Percentiles rank a stretch among this genome's conserved stretches.
phyloP scores from a whole-genome alignment of 2,329 filamentous ascomycete species.

The Fusarium hainanense region DNA sequence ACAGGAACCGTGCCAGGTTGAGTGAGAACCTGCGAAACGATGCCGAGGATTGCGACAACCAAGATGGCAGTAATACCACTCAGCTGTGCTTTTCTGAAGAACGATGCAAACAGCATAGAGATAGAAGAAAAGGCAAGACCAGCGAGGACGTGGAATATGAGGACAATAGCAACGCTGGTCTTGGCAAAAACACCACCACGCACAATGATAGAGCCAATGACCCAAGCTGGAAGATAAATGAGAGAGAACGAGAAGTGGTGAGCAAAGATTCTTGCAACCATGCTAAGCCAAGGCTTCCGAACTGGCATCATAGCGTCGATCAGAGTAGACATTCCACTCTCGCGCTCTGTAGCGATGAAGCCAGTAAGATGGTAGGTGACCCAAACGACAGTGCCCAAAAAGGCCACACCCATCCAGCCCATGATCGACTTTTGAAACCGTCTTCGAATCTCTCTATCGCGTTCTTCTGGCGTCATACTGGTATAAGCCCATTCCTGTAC shows the following conservation, averaged over 20 bases:
- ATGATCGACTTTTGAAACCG: constrained; percentile 78
- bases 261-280: constrained; percentile 79
- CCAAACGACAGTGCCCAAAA: constrained; percentile 82
- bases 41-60: constrained; percentile 77
- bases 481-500: constrained; percentile 80
- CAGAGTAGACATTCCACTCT: constrained; percentile 87
- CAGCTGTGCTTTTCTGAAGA: constrained; percentile 89
- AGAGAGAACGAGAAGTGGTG: constrained; percentile 84
- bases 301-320: constrained; percentile 94
- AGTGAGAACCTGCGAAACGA: constrained; percentile 81
- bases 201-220: constrained; percentile 77
- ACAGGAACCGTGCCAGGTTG: constrained; percentile 72
- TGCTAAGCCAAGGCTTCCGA: constrained; percentile 77
- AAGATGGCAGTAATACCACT: constrained; percentile 85
- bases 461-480: constrained; percentile 73
- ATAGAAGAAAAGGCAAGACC: constrained; percentile 83
- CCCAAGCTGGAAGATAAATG: constrained; percentile 85
- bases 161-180: constrained; percentile 72
- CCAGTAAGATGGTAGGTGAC: constrained; percentile 89
- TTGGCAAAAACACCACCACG: constrained; percentile 71
- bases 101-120: constrained; percentile 81
- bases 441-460: constrained; percentile 71
- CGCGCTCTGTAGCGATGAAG: constrained; percentile 85
- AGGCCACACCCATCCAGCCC: constrained; percentile 80
- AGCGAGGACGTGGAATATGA: constrained; percentile 79